phyloP scores from a whole-genome alignment of 2,329 filamentous ascomycete species.

The Nothophaeocryptopus gaeumannii region DNA sequence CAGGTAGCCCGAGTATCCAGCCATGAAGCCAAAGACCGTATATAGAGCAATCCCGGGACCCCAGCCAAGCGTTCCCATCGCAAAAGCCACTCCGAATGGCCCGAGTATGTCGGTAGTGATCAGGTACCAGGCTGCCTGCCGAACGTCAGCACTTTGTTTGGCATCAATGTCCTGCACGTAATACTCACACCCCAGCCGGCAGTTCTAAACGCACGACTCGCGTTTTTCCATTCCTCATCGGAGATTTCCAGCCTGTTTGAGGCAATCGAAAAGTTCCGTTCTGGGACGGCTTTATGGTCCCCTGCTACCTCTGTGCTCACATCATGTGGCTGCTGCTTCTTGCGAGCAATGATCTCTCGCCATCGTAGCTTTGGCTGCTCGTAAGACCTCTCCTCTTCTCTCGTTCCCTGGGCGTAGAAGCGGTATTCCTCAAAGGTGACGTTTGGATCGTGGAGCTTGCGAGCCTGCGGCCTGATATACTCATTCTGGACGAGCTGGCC shows the following conservation, averaged over 20 bases:
- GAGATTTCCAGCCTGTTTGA: slow-evolving; percentile 20
- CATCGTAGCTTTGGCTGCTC: slow-evolving; percentile 19
- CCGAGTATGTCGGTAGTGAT: slow-evolving; percentile 46
- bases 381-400: slow-evolving; percentile 20
- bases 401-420: slow-evolving; percentile 27
- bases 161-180: too few relatives aligned
- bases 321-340: slow-evolving; percentile 13
- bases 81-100: slow-evolving; percentile 34
- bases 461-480: slow-evolving; percentile 30
- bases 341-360: slow-evolving; percentile 18
- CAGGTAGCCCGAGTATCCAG: slow-evolving; percentile 28
- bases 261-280: slow-evolving; percentile 19
- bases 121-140: background rate
- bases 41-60: slow-evolving; percentile 40
- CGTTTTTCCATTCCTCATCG: slow-evolving; percentile 37
- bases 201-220: slow-evolving; percentile 36
- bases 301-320: slow-evolving; percentile 1
- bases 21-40: slow-evolving; percentile 38
- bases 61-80: slow-evolving; percentile 31
- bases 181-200: slow-evolving; percentile 33
- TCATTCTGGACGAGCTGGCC: background rate
- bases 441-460: slow-evolving; percentile 29
- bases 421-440: slow-evolving; percentile 29
- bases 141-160: too few relatives aligned
- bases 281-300: slow-evolving; percentile 6